A percentile compares a stretch with the other conserved stretches of the same genome.
phyloP scores from a whole-genome alignment of 176 grass and related monocot genomes.

The Oryza meridionalis region DNA sequence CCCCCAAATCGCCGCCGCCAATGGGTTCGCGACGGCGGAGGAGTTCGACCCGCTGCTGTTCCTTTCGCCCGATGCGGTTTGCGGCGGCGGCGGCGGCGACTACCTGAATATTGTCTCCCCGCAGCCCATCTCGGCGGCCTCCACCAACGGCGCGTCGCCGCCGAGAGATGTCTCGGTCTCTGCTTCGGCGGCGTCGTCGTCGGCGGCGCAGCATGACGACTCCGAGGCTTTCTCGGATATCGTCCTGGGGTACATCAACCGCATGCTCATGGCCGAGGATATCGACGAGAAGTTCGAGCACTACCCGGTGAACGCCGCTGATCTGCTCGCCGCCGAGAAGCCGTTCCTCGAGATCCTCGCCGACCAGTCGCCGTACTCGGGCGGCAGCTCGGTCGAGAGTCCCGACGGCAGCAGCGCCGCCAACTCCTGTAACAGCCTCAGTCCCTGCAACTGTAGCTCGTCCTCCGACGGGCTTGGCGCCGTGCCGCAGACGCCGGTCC shows the following conservation, averaged over 20 bases:
- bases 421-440: slow-evolving; percentile 42
- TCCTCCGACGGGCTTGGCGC: not conserved
- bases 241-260: slow-evolving; percentile 77
- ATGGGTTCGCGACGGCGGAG: slow-evolving; percentile 42
- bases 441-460: slow-evolving; percentile 32
- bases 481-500: slow-evolving; percentile 1
- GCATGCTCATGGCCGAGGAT: slow-evolving; percentile 93
- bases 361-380: slow-evolving; percentile 48
- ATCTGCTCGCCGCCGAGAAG: slow-evolving; percentile 73
- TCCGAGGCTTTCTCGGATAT: slow-evolving; percentile 88
- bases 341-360: slow-evolving; percentile 81
- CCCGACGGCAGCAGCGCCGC: slow-evolving; percentile 51
- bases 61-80: slow-evolving; percentile 31
- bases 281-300: slow-evolving; percentile 93
- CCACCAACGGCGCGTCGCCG: slow-evolving; percentile 29
- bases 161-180: slow-evolving; percentile 8
- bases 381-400: slow-evolving; percentile 50
- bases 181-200: not conserved
- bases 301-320: slow-evolving; percentile 65
- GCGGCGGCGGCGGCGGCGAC: not conserved
- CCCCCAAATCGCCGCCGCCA: slow-evolving; percentile 45
- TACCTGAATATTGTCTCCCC: slow-evolving; percentile 40
- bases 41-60: slow-evolving; percentile 46
- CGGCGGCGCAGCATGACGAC: slow-evolving; percentile 50
- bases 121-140: not conserved